A percentile compares a stretch with the other conserved stretches of the same genome.
phyloP scores from a whole-genome alignment of 805 yeast species.

The Wickerhamomyces tratensis region DNA sequence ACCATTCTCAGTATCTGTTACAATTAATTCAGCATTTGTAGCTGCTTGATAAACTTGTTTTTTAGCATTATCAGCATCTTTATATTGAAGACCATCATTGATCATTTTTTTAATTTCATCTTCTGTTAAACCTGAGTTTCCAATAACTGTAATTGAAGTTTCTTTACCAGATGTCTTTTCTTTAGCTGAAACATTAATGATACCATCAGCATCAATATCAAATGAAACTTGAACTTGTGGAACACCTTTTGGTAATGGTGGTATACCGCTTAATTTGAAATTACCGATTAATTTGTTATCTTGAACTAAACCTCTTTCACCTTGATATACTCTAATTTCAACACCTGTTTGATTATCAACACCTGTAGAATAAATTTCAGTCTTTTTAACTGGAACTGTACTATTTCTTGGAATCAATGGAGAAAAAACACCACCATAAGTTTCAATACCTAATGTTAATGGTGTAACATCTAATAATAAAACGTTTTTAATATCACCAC shows the following conservation, averaged over 20 bases:
- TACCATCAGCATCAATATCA: constrained; percentile 78
- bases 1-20: constrained; percentile 85
- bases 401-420: constrained; percentile 73
- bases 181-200: constrained; percentile 71
- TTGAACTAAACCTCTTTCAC: constrained; percentile 70
- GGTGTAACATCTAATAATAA: constrained; percentile 77
- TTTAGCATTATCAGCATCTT: constrained; percentile 47
- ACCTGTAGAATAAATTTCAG: constrained; percentile 70
- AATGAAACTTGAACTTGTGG: constrained; percentile 74
- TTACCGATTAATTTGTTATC: constrained; percentile 73
- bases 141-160: constrained; percentile 66
- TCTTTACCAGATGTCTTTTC: constrained; percentile 74
- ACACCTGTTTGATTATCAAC: constrained; percentile 83
- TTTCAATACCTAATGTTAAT: constrained; percentile 72
- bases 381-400: constrained; percentile 66
- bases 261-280: constrained; percentile 62
- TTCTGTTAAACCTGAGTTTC: constrained; percentile 60
- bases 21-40: constrained; percentile 65
- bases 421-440: constrained; percentile 77
- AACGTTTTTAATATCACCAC: constrained; percentile 77
- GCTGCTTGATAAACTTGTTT: constrained; percentile 63
- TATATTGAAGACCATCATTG: constrained; percentile 55
- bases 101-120: constrained; percentile 56
- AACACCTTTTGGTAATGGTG: constrained; percentile 68
- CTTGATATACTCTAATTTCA: constrained; percentile 70